Base-by-base conservation (phyloP, 2,329 filamentous ascomycete species). In the Hawksworthiomyces lignivorus region DNA sequence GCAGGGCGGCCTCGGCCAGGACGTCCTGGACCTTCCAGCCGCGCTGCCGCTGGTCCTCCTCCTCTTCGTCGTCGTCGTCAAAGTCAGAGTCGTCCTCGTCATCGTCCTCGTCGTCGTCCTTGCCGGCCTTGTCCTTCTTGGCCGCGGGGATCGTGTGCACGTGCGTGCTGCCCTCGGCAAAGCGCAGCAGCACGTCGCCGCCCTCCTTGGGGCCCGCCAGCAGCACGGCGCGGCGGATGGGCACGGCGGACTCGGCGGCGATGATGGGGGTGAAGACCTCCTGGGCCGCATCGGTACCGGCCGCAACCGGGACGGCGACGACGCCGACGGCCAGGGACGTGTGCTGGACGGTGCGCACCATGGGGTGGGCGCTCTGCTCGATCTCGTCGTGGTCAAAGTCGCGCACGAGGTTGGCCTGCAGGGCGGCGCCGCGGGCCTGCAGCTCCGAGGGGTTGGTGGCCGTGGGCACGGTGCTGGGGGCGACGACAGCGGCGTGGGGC, bases 371-470 rank as follows among this genome's bases (percentile, higher is more conserved):
- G 49, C 87, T 94, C 73, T 96, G 89, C 61, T 94, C 86, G 54
- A 98, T 94, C 60, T 97, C 90, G 52, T 87, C 82, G 53, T 80
- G 75, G 56, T 98, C 92, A 64, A 94, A 98, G 64, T 95, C 90
- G 63, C 89, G 82, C 62, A 98, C 87, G 50, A 98, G 72, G 47
- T 83, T 94, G 28, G 92, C 92, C 68, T 98, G 92, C 55, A 98
- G 87, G 24, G 92, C 90, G 47, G 92, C 92, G 58, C 92, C 92
- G 50, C 92, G 82, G 49, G 86, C 84, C 55, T 83, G 73, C 43
- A 96, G 75, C 69, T 97, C 90, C 4, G 87, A 92, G 50, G 92
- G 92, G 76, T 97, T 97, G 68, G 97, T 80, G 49, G 90, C 84
- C 20, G 72, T 73, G 29, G 82, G 56, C 51, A 71, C 78, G 41